phyloP scores from a whole-genome alignment of 1,139 yeast genomes.

The Candida albicans region DNA sequence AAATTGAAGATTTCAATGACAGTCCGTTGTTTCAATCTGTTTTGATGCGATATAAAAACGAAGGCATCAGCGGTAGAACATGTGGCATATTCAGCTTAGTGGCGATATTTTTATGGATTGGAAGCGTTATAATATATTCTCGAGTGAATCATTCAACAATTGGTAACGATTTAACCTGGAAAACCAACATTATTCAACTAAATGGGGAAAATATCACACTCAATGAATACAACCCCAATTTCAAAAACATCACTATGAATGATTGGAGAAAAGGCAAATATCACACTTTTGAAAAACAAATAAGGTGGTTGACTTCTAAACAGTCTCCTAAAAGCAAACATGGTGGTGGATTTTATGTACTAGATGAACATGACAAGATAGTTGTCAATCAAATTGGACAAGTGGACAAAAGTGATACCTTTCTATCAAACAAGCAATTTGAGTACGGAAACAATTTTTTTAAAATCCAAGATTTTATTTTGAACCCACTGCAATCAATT shows the following conservation, averaged over 20 bases:
- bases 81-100: slow-evolving; percentile 10
- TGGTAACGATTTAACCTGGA: slow-evolving; percentile 26
- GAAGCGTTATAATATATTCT: slow-evolving; percentile 32
- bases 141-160: slow-evolving; percentile 23
- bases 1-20: slow-evolving; percentile 24
- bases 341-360: slow-evolving; percentile 33
- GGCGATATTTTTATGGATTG: slow-evolving; percentile 26
- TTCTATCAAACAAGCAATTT: slow-evolving; percentile 29
- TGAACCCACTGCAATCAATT: slow-evolving; percentile 36
- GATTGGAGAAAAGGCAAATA: slow-evolving; percentile 26
- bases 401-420: slow-evolving; percentile 17
- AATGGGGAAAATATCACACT: slow-evolving; percentile 35
- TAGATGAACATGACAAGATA: slow-evolving; percentile 18
- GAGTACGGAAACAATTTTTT: slow-evolving; percentile 35
- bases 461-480: slow-evolving; percentile 25
- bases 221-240: slow-evolving; percentile 28
- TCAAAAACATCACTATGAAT: slow-evolving; percentile 33
- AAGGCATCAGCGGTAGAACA: slow-evolving; percentile 11
- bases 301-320: slow-evolving; percentile 30
- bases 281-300: slow-evolving; percentile 17
- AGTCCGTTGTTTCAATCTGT: slow-evolving; percentile 28
- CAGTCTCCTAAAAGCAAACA: slow-evolving; percentile 30
- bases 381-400: slow-evolving; percentile 23
- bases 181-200: slow-evolving; percentile 25
- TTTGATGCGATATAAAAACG: slow-evolving; percentile 20